Evolutionary conservation across 768 basidiomycete genomes (phyloP).

Genomic region (Filobasidium floriforme): DNA sequence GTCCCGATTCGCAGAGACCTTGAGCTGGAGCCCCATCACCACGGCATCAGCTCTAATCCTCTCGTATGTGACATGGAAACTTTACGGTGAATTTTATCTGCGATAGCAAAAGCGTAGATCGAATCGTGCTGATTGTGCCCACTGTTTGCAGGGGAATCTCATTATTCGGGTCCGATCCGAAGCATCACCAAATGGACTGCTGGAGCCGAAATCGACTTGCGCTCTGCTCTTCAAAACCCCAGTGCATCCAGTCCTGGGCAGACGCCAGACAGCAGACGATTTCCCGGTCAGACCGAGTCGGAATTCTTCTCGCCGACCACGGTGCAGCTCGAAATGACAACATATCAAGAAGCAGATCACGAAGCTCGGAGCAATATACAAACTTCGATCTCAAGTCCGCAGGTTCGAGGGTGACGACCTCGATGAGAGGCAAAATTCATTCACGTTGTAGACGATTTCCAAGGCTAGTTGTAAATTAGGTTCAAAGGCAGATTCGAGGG

Average conservation of each 20-base stretch:
- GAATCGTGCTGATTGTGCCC: too few relatives aligned
- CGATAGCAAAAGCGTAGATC: too few relatives aligned
- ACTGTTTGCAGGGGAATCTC: conserved; percentile 22
- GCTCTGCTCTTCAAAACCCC: conserved; percentile 31
- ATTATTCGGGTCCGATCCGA: conserved; percentile 48
- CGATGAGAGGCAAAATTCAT: too few relatives aligned
- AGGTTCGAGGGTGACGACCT: too few relatives aligned
- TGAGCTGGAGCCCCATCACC: conserved; percentile 44
- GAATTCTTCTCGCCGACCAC: not conserved
- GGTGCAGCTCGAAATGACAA: conserved; percentile 2
- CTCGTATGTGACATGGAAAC: conserved; percentile 41
- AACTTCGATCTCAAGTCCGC: too few relatives aligned
- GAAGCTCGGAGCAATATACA: too few relatives aligned
- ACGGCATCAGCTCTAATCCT: conserved; percentile 38
- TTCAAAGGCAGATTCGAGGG: too few relatives aligned
- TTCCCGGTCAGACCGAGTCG: conserved; percentile 3
- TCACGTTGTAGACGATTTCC: too few relatives aligned
- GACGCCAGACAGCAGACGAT: conserved; percentile 4
- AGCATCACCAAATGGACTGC: conserved; percentile 47
- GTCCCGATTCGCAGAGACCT: conserved; percentile 26
- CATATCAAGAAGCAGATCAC: not conserved
- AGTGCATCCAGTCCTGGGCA: not conserved
- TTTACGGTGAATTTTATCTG: conserved; percentile 40
- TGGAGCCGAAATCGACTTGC: conserved; percentile 46
- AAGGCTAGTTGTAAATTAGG: too few relatives aligned